Percentiles rank a stretch among this genome's conserved stretches.
phyloP scores from a whole-genome alignment of 2,329 filamentous ascomycete genomes.

The Hawksworthiomyces lignivorus region DNA sequence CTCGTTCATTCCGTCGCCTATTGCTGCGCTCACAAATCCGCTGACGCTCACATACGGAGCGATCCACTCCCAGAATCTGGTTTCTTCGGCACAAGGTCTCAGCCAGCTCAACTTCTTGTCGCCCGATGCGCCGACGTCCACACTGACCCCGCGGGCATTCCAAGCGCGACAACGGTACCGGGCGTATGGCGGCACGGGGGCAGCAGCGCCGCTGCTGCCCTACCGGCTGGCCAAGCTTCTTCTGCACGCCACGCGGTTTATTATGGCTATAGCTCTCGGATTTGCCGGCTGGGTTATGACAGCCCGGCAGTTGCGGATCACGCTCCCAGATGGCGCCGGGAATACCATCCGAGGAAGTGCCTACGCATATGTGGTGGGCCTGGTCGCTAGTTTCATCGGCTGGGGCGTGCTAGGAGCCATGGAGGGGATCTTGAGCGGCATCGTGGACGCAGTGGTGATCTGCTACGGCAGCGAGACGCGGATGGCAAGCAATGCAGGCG shows the following conservation, averaged over 20 bases:
- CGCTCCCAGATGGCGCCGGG: conserved; percentile 37
- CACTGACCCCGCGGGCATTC: conserved; percentile 50
- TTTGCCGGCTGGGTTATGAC: conserved; percentile 97
- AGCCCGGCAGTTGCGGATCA: conserved; percentile 66
- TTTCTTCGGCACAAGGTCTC: conserved; percentile 68
- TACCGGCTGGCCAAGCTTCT: conserved; percentile 89
- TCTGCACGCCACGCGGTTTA: conserved; percentile 80
- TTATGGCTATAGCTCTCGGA: conserved; percentile 83
- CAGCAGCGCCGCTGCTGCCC: conserved; percentile 55
- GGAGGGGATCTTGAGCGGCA: conserved; percentile 79
- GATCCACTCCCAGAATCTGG: conserved; percentile 81
- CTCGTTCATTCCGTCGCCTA: conserved; percentile 74
- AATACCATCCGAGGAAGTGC: conserved; percentile 64
- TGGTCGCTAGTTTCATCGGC: conserved; percentile 89
- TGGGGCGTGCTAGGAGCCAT: conserved; percentile 89
- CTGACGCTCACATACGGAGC: conserved; percentile 87
- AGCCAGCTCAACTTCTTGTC: conserved; percentile 76
- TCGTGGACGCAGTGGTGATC: conserved; percentile 80
- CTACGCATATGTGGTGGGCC: conserved; percentile 88
- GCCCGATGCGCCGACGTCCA: conserved; percentile 65
- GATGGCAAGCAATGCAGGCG: conserved; percentile 40
- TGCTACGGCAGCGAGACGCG: conserved; percentile 89
- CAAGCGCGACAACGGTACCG: conserved; percentile 13
- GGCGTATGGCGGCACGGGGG: conserved; percentile 23
- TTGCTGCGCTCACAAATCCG: conserved; percentile 82